phyloP scores from a whole-genome alignment of 2,329 filamentous ascomycete species.

The Epichloe hybrida region DNA sequence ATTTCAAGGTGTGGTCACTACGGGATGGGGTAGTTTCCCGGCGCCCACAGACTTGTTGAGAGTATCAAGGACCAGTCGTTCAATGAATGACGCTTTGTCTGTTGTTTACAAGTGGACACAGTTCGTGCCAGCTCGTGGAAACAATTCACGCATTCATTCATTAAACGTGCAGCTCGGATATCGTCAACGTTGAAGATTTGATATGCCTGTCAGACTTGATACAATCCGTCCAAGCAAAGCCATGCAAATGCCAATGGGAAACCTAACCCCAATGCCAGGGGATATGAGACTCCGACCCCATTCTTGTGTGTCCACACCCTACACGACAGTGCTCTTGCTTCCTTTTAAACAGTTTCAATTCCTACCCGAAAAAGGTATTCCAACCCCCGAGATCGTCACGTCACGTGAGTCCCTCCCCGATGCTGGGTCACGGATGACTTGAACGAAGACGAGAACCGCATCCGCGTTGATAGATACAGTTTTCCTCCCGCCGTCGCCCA shows the following conservation, averaged over 20 bases:
- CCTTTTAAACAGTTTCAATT: background rate
- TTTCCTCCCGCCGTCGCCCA: background rate
- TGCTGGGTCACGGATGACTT: too few species aligned
- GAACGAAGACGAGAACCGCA: too few species aligned
- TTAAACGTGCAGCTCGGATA: constrained; percentile 4
- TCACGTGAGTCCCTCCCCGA: too few species aligned
- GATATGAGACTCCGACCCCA: constrained; percentile 25
- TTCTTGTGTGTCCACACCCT: constrained; percentile 15
- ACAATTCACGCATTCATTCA: background rate
- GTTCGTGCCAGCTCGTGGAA: too few species aligned
- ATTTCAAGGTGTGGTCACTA: too few species aligned
- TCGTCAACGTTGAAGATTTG: constrained; percentile 31
- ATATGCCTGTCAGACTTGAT: constrained; percentile 37
- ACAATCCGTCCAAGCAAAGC: constrained; percentile 35
- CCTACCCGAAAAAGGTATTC: background rate
- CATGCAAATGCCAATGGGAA: constrained; percentile 38
- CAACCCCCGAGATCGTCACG: too few species aligned
- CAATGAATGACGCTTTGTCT: too few species aligned
- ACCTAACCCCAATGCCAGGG: constrained; percentile 25
- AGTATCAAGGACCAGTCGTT: too few species aligned
- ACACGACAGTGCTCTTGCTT: constrained; percentile 9
- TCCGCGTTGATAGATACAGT: too few species aligned
- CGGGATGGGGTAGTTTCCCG: too few species aligned
- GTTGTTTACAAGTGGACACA: too few species aligned
- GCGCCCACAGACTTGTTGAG: too few species aligned